Evolutionary conservation across 176 grass and related monocot species (phyloP).

Genomic region (Eremochloa ophiuroides): DNA sequence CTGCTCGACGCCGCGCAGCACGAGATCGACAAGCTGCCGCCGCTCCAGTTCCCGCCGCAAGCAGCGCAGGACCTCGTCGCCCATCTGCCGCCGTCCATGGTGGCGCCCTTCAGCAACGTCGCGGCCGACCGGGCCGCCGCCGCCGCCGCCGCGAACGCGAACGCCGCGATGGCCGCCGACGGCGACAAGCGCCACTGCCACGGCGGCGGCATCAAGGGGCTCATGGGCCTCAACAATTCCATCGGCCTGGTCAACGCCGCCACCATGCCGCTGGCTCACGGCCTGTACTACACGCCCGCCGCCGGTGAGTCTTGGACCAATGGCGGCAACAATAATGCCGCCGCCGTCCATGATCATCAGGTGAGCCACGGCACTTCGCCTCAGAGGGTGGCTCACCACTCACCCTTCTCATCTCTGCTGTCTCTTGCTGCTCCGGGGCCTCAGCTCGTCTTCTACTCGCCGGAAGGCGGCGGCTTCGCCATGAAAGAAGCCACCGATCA

Average conservation of each 20-base stretch:
- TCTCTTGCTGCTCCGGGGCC: slow-evolving; percentile 56
- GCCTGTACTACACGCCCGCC: slow-evolving; percentile 34
- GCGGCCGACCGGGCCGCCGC: neutral
- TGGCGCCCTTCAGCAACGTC: slow-evolving; percentile 6
- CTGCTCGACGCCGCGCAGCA: slow-evolving; percentile 72
- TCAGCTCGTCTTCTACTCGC: slow-evolving; percentile 66
- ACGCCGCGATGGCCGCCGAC: slow-evolving; percentile 9
- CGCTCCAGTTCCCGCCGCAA: slow-evolving; percentile 61
- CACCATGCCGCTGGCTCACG: slow-evolving; percentile 42
- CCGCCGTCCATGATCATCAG: slow-evolving; percentile 23
- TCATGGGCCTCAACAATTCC: slow-evolving; percentile 40
- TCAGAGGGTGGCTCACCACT: slow-evolving; percentile 16
- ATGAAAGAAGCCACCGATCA: slow-evolving; percentile 55
- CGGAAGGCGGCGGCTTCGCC: slow-evolving; percentile 37
- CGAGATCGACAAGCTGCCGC: slow-evolving; percentile 97
- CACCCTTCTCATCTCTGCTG: slow-evolving; percentile 54
- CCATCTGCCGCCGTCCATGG: slow-evolving; percentile 30
- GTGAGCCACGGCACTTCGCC: slow-evolving; percentile 15
- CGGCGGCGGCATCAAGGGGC: slow-evolving; percentile 21
- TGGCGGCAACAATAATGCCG: neutral
- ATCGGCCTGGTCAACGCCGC: slow-evolving; percentile 18
- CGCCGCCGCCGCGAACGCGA: neutral
- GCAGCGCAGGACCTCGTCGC: slow-evolving; percentile 41
- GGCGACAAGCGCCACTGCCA: slow-evolving; percentile 8
- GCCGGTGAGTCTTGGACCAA: slow-evolving; percentile 22